Evolutionary conservation across 148 eudicot genomes (phyloP), one percentile per base, ranked within the genome.

Genomic region (Fagopyrum tataricum): DNA sequence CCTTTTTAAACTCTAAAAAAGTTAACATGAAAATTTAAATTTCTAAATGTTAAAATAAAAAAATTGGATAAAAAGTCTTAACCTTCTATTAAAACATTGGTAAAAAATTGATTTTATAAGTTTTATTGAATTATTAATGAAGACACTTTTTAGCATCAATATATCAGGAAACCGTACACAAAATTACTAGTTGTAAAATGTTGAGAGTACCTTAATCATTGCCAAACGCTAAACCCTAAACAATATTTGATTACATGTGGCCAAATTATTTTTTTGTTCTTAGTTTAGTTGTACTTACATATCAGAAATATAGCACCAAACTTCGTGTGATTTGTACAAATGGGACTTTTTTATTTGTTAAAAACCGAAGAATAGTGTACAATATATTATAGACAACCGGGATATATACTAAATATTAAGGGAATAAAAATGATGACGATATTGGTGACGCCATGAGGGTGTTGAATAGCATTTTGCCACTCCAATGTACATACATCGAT

Each of bases 401-500:
- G 62, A 56, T 51, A 31, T 20, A 61, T 26, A 61, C 37, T 12
- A 23, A 23, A 59, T 55, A 55, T 55, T 17, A 59, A 23, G 49
- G 64, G 37, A 14, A 24, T 58, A 58, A 23, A 58, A 58, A 21
- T 9, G 40, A 61, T 61, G 17, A 26, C 20, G 21, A 39, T 14
- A 37, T 26, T 37, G 69, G 42, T 64, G 69, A 64, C 39, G 43
- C 14, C 69, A 64, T 64, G 69, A 61, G 17, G 67, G 13, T 64
- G 18, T 64, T 39, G 44, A 64, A 18, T 14, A 64, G 69, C 69
- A 64, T 64, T 64, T 64, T 64, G 69, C 20, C 37, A 64, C 44
- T 64, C 69, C 69, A 39, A 64, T 62, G 42, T 62, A 31, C 20
- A 39, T 64, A 64, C 44, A 64, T 64, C 69, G 69, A 64, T 64